These are phyloP conservation scores for Ophiocordyceps camponoti-floridani DNA, from an alignment of 2,329 filamentous ascomycete species.

Conservation along the genomic window DNA sequence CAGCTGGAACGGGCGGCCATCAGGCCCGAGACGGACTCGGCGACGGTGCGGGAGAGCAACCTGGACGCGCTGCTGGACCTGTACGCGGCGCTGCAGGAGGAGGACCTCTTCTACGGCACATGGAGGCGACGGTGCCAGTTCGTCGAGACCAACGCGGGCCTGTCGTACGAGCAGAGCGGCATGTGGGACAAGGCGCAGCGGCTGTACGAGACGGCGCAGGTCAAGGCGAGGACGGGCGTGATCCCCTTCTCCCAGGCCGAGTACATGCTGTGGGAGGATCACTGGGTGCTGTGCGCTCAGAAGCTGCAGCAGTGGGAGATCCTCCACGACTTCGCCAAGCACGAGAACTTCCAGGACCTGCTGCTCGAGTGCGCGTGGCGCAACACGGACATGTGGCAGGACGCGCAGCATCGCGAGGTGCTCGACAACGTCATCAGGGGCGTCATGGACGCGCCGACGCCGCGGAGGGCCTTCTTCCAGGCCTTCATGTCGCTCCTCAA, in stretches of 20 bases:
- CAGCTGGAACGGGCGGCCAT: slow-evolving; percentile 84
- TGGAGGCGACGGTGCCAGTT: slow-evolving; percentile 93
- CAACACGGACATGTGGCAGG: slow-evolving; percentile 88
- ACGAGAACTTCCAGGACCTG: slow-evolving; percentile 95
- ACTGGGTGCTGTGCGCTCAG: slow-evolving; percentile 94
- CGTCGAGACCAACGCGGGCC: slow-evolving; percentile 87
- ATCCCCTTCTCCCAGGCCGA: slow-evolving; percentile 91
- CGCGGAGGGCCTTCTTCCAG: slow-evolving; percentile 88
- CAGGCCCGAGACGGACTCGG: slow-evolving; percentile 66
- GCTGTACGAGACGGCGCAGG: slow-evolving; percentile 90
- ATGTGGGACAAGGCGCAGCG: slow-evolving; percentile 99
- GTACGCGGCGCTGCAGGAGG: slow-evolving; percentile 79
- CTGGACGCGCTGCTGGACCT: slow-evolving; percentile 89
- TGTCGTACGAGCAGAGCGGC: slow-evolving; percentile 96
- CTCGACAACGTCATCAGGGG: slow-evolving; percentile 90
- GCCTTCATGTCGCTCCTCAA: slow-evolving; percentile 95
- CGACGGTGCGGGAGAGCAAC: slow-evolving; percentile 78
- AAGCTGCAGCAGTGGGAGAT: slow-evolving; percentile 99
- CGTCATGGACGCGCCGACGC: slow-evolving; percentile 92
- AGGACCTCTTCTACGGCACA: slow-evolving; percentile 93
- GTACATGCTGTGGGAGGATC: slow-evolving; percentile 99
- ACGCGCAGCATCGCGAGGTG: slow-evolving; percentile 68
- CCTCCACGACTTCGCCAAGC: slow-evolving; percentile 90
- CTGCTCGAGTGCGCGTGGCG: slow-evolving; percentile 92
- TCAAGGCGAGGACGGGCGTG: slow-evolving; percentile 91